phyloP scores from a whole-genome alignment of 805 yeast genomes.

The Helenozyma baotianmanensis region DNA sequence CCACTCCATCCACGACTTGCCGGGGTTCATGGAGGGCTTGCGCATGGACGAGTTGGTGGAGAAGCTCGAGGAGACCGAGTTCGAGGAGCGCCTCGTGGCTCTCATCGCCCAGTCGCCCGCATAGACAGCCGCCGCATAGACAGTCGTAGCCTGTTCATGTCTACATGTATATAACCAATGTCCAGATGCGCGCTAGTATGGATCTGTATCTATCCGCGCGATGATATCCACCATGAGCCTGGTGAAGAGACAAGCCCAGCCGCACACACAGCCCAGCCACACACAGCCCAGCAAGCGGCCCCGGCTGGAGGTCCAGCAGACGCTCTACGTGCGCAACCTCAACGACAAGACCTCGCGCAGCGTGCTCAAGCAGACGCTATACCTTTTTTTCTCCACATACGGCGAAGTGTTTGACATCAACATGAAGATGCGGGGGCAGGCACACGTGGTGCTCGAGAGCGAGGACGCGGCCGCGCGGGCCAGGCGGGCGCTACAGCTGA shows the following conservation, averaged over 20 bases:
- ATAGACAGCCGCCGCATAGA: no score
- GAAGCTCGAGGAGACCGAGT: conserved; percentile 33
- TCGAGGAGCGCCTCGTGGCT: conserved; percentile 30
- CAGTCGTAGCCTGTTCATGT: no score
- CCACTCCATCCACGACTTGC: conserved; percentile 66
- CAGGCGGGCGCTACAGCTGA: conserved; percentile 41
- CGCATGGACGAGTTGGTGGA: conserved; percentile 33
- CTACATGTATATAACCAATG: no score
- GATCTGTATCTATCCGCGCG: no score
- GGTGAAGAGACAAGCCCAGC: no score
- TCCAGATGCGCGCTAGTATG: no score
- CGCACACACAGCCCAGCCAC: no score
- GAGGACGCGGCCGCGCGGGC: conserved; percentile 51
- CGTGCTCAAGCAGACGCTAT: conserved; percentile 49
- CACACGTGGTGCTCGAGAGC: conserved; percentile 53
- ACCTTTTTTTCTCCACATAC: conserved; percentile 54
- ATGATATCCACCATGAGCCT: no score
- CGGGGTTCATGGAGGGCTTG: conserved; percentile 36
- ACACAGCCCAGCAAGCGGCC: conserved; percentile 7
- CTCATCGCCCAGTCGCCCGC: conserved; percentile 12
- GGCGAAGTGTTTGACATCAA: conserved; percentile 61
- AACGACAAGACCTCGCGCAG: conserved; percentile 49
- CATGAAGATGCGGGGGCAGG: conserved; percentile 57
- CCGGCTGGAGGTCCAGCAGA: conserved; percentile 27
- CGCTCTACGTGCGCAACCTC: conserved; percentile 56